Evolutionary conservation across 371 early-diverging fungal genomes (phyloP).

Genomic region (Thermomucor indicae-seudaticae): DNA sequence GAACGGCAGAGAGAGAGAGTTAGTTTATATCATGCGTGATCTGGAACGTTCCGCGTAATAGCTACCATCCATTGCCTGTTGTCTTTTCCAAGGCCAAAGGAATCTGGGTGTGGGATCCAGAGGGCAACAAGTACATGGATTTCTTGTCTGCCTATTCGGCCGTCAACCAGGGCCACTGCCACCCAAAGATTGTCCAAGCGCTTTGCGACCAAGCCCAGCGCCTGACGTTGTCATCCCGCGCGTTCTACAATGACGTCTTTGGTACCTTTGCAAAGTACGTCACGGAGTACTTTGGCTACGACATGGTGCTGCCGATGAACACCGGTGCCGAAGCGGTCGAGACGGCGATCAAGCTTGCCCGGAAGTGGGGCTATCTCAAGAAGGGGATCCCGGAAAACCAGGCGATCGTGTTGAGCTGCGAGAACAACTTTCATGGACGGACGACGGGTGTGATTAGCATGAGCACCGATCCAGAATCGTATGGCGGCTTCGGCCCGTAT

Average conservation of each 20-base stretch:
- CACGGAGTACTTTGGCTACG: constrained; percentile 92
- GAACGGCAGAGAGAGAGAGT: not conserved
- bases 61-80: constrained; percentile 96
- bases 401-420: constrained; percentile 82
- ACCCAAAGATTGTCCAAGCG: constrained; percentile 93
- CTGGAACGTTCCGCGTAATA: constrained; percentile 13
- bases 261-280: constrained; percentile 89
- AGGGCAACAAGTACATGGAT: constrained; percentile 93
- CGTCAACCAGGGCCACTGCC: constrained; percentile 97
- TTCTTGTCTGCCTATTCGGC: constrained; percentile 96
- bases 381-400: constrained; percentile 84
- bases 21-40: not conserved
- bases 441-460: constrained; percentile 94
- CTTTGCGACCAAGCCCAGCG: constrained; percentile 84
- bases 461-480: constrained; percentile 91
- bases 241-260: constrained; percentile 94
- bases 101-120: constrained; percentile 93
- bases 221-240: constrained; percentile 88
- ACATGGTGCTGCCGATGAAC: constrained; percentile 98
- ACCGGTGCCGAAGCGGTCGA: constrained; percentile 99
- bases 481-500: constrained; percentile 89
- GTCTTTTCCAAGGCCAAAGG: constrained; percentile 91
- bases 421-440: constrained; percentile 96
- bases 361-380: constrained; percentile 94
- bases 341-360: constrained; percentile 96